These are phyloP conservation scores for Powellomyces hirtus DNA, from an alignment of 192 early-diverging fungal species.

Conservation along the genomic window DNA sequence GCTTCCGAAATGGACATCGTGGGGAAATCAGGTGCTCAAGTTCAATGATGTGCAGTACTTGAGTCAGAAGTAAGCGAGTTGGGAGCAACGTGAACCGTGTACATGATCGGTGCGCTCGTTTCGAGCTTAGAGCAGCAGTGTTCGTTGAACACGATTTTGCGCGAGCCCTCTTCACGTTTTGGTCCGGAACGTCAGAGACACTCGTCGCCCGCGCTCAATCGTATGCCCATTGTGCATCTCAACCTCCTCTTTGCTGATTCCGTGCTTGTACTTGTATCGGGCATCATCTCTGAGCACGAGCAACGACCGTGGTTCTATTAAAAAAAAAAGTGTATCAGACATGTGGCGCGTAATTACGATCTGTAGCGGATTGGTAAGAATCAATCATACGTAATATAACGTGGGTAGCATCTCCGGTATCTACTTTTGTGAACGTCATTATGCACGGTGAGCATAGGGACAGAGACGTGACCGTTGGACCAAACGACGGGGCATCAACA, in stretches of 20 bases:
- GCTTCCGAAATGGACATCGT: slow-evolving; percentile 52
- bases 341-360: not conserved
- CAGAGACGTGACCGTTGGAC: slow-evolving; percentile 54
- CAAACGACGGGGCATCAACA: slow-evolving; percentile 62
- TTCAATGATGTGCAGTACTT: slow-evolving; percentile 48
- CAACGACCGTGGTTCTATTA: slow-evolving; percentile 56
- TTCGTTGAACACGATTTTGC: no score
- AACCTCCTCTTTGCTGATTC: slow-evolving; percentile 61
- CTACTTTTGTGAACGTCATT: slow-evolving; percentile 56
- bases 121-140: no score
- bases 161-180: no score
- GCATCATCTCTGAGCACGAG: slow-evolving; percentile 52
- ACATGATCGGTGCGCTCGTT: no score
- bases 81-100: no score
- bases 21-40: slow-evolving; percentile 70
- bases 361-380: not conserved
- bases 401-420: slow-evolving; percentile 1
- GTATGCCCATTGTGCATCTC: slow-evolving; percentile 38
- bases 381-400: not conserved
- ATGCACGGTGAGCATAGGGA: slow-evolving; percentile 64
- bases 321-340: not conserved
- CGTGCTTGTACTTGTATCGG: slow-evolving; percentile 62
- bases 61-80: no score
- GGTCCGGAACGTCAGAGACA: slow-evolving; percentile 60
- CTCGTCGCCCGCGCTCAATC: slow-evolving; percentile 57